A percentile compares a stretch with the other conserved stretches of the same genome.
Evolutionary conservation across 768 basidiomycete species (phyloP).

Genomic region (Plicaturopsis crispa): DNA sequence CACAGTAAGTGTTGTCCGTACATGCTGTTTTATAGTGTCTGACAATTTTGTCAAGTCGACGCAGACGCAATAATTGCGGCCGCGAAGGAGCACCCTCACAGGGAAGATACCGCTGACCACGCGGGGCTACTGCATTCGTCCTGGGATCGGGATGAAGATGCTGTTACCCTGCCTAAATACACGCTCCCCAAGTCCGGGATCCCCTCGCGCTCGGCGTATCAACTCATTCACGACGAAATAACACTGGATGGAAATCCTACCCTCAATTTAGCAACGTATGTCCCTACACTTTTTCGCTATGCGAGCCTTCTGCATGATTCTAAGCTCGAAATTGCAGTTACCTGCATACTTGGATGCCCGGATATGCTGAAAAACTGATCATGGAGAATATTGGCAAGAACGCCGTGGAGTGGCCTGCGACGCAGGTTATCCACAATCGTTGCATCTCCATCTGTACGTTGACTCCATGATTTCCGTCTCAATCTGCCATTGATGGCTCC

Average conservation of each 20-base stretch:
- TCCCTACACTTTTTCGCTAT: constrained; percentile 14
- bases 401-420: constrained; percentile 57
- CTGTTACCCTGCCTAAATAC: constrained; percentile 34
- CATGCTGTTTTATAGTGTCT: not conserved
- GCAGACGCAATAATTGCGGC: constrained; percentile 39
- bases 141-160: constrained; percentile 33
- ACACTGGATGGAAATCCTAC: constrained; percentile 49
- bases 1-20: constrained; percentile 22
- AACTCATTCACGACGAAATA: constrained; percentile 48
- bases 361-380: constrained; percentile 45
- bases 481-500: constrained; percentile 3
- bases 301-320: too few species aligned
- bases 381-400: constrained; percentile 61
- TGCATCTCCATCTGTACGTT: constrained; percentile 45
- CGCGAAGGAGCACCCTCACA: constrained; percentile 30
- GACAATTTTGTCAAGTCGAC: constrained; percentile 27
- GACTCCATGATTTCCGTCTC: not conserved
- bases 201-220: constrained; percentile 36
- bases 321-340: too few species aligned
- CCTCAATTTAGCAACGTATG: constrained; percentile 60
- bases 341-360: constrained; percentile 54
- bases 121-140: constrained; percentile 22
- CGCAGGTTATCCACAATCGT: constrained; percentile 43
- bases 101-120: constrained; percentile 23
- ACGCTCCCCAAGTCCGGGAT: constrained; percentile 35